phyloP scores from a whole-genome alignment of 345 rosid genomes.

The Iberis pinnata region DNA sequence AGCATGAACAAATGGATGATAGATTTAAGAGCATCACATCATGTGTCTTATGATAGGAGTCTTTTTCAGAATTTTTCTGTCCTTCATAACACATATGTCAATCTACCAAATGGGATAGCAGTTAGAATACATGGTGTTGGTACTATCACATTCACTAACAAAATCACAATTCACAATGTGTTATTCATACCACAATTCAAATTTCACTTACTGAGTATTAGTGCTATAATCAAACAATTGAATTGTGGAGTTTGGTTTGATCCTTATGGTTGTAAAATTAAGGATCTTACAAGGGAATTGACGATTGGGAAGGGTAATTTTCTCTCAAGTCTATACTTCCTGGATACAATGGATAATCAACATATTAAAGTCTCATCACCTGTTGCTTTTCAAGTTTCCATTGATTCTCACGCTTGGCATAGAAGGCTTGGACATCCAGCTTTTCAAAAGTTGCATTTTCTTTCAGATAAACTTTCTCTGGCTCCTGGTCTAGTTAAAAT shows the following conservation, averaged over 20 bases:
- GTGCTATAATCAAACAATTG: background rate
- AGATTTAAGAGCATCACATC: no score
- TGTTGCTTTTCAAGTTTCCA: no score
- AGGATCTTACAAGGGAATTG: background rate
- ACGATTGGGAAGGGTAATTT: background rate
- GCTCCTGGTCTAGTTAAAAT: no score
- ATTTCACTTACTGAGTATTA: background rate
- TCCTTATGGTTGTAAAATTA: background rate
- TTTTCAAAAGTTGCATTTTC: no score
- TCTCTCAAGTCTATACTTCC: background rate
- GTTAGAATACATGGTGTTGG: background rate
- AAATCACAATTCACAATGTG: background rate
- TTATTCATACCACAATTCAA: background rate
- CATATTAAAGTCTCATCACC: no score
- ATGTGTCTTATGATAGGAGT: no score
- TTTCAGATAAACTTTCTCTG: background rate
- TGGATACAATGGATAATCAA: no score
- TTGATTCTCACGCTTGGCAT: background rate
- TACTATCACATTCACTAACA: background rate
- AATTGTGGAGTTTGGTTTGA: no score
- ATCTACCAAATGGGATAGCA: no score
- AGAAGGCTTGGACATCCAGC: background rate
- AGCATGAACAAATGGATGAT: no score
- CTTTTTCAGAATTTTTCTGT: no score
- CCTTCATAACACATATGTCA: no score